Percentiles rank a stretch among this genome's conserved stretches.
Evolutionary conservation across 371 early-diverging fungal genomes (phyloP).

Genomic region (Mucor piriformis): DNA sequence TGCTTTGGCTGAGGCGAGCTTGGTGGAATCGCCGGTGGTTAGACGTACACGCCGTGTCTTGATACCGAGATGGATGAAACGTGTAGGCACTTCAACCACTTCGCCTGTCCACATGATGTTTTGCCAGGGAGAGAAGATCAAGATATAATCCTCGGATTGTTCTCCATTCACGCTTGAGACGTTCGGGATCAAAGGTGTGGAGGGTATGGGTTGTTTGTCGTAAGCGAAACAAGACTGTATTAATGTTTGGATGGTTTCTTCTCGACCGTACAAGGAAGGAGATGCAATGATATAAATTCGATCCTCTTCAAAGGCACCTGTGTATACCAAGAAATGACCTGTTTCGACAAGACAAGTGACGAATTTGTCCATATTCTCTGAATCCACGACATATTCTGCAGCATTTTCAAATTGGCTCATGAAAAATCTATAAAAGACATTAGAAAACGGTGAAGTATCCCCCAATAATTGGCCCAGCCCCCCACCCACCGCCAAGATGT

Average conservation of each 20-base stretch:
- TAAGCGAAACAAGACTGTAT: slow-evolving; percentile 42
- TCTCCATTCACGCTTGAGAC: slow-evolving; percentile 1
- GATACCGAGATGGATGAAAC: slow-evolving; percentile 58
- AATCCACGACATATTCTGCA: slow-evolving; percentile 71
- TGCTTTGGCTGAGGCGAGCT: slow-evolving; percentile 52
- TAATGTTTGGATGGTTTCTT: slow-evolving; percentile 37
- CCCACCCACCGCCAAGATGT: no score
- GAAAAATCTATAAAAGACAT: slow-evolving; percentile 51
- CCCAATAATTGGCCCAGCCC: no score
- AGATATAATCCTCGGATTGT: slow-evolving; percentile 49
- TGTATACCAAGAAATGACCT: slow-evolving; percentile 71
- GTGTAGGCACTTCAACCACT: slow-evolving; percentile 46
- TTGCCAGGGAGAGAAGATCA: slow-evolving; percentile 61
- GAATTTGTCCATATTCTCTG: slow-evolving; percentile 51
- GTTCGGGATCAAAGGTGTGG: slow-evolving; percentile 7
- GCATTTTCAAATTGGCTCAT: slow-evolving; percentile 74
- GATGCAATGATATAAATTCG: slow-evolving; percentile 68
- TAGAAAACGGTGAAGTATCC: neutral
- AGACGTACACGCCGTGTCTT: slow-evolving; percentile 70
- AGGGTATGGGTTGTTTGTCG: slow-evolving; percentile 26
- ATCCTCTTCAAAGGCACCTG: slow-evolving; percentile 65
- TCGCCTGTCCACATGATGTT: slow-evolving; percentile 66
- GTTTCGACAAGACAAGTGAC: slow-evolving; percentile 64
- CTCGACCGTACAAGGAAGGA: slow-evolving; percentile 43
- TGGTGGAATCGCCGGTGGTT: slow-evolving; percentile 58